Evolutionary conservation across 2,329 filamentous ascomycete genomes (phyloP), one percentile per base, ranked within the genome.

Genomic region (Ceratocystis alfenasii): DNA sequence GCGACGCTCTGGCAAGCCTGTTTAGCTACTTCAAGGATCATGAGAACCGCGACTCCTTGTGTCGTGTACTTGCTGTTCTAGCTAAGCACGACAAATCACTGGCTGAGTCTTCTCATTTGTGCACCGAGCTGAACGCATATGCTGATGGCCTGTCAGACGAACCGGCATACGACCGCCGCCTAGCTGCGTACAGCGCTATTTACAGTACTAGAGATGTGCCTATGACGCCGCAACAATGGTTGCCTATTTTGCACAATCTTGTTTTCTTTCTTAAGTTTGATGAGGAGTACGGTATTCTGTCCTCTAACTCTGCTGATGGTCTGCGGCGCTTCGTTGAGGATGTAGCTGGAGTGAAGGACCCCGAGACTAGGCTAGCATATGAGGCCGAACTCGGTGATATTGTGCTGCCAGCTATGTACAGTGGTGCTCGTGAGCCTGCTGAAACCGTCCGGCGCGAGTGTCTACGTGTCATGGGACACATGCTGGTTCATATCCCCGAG

Each of bases 21-120:
- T 97, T 96, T 73, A 89, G 90, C 65, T 96, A 92, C 73, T 93
- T 97, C 78, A 89, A 86, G 70, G 92, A 97, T 74, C 82, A 86
- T 55, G 78, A 83, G 55, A 95, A 90, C 72, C 83, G 94, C 65
- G 80, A 86, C 68, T 80, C 89, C 0, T 77, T 97, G 33, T 88
- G 88, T 17, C 80, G 85, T 57, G 87, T 95, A 2, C 76, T 97
- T 6, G 75, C 80, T 15, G 86, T 87, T 20, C 85, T 96, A 68
- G 85, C 89, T 1, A 76, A 80, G 6, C 83, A 83, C 59, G 84
- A 90, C 67, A 70, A 80, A 3, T 79, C 81, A 0, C 77, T 92
- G 0, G 73, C 77, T 28, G 80, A 85, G 64, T 80, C 90, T 66
- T 87, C 90, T 1, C 76, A 77, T 5, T 78, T 96, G 2, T 96